A percentile compares a stretch with the other conserved stretches of the same genome.
Conservation (phyloP, 805 yeast species). For the Saccharomycopsis olivae region DNA sequence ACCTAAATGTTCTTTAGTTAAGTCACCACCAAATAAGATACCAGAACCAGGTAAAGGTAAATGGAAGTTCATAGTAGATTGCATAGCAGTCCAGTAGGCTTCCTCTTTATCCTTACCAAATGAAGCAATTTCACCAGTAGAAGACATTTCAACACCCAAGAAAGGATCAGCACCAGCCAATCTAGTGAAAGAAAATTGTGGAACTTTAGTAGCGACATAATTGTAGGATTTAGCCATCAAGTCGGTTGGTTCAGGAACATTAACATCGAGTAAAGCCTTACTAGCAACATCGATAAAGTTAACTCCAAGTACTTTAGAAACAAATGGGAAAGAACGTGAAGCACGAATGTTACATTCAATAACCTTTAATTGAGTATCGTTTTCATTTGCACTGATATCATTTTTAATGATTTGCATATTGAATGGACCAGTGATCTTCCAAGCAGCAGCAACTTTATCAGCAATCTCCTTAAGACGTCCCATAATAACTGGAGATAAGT, state of each 20-base stretch:
- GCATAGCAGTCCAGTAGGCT: conserved; percentile 97
- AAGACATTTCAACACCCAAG: conserved; percentile 98
- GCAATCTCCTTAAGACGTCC: conserved; percentile 76
- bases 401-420: conserved; percentile 94
- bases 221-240: conserved; percentile 67
- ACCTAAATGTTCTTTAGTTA: conserved; percentile 58
- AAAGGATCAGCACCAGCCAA: conserved; percentile 99
- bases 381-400: conserved; percentile 44
- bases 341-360: conserved; percentile 99
- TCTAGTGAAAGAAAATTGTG: conserved; percentile 97
- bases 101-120: conserved; percentile 79
- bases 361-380: conserved; percentile 72
- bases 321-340: conserved; percentile 98
- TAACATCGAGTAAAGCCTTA: conserved; percentile 65
- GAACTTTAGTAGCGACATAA: conserved; percentile 94
- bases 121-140: conserved; percentile 98
- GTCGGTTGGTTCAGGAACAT: conserved; percentile 70
- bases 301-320: conserved; percentile 89
- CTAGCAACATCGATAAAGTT: conserved; percentile 95
- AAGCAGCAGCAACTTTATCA: conserved; percentile 86
- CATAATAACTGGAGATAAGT: conserved; percentile 54
- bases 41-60: conserved; percentile 89
- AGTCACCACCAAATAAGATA: conserved; percentile 89
- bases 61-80: conserved; percentile 94
- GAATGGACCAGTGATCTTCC: conserved; percentile 96